Base-by-base conservation (phyloP, 306 rosid species). In the Astragalus glycyphyllos region DNA sequence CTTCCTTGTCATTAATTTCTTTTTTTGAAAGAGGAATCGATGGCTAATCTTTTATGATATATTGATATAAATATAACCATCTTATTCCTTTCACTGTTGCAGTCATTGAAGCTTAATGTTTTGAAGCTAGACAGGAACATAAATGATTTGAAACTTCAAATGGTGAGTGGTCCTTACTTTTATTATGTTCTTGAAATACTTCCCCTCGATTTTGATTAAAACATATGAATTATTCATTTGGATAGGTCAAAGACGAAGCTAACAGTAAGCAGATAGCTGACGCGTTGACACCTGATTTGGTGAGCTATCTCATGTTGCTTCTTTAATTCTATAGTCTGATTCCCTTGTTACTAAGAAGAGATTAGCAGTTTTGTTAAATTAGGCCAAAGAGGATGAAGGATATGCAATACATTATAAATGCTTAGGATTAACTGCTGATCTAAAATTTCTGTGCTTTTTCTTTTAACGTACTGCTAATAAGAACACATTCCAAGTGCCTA, bases 41-140 rank as follows among this genome's bases (percentile, higher is more conserved):
- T 32, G 42, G 29, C 58, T 20, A 48, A 53, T 45, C 38, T 31
- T 46, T 59, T 69, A 2, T 73, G 58, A 50, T 71, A 58, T 59
- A 31, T 1, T 73, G 58, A 50, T 71, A 58, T 59, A 31, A 42
- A 32, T 77, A 58, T 66, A 53, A 40, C 65, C 61, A 16, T 29
- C 71, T 82, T 66, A 68, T 69, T 53, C 58, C 54, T 67, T 57
- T 67, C 77, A 66, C 49, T 73, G 60, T 26, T 82, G 92, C 92
- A 94, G 98, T 83, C 98, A 14, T 72, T 94, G 86, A 94, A 94
- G 85, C 97, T 94, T 67, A 97, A 89, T 81, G 98, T 94, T 80
- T 75, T 94, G 72, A 86, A 76, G 89, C 87, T 94, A 55, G 82
- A 79, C 29, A 81, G 85, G 72, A 87, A 75, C 77, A 79, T 90